Percentiles rank a stretch among this genome's conserved stretches.
Evolutionary conservation across 176 grass and related monocot genomes (phyloP).

Genomic region (Triticum turgidum): DNA sequence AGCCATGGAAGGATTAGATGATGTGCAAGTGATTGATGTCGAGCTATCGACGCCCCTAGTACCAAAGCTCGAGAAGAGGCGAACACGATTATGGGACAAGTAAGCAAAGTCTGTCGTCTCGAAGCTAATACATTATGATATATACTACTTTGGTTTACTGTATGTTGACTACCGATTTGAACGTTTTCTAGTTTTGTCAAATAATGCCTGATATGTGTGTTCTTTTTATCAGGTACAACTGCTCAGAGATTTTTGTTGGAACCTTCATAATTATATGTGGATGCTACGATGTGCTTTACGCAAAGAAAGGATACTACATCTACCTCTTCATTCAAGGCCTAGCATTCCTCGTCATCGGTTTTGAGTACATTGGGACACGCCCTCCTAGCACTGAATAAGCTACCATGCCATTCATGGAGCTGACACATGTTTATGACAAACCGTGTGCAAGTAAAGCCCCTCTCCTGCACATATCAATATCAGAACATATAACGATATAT

Average conservation of each 20-base stretch:
- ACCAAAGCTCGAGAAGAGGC: slow-evolving; percentile 50
- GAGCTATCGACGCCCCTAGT: slow-evolving; percentile 39
- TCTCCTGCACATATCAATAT: slow-evolving; percentile 14
- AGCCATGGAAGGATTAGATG: slow-evolving; percentile 33
- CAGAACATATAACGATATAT: not conserved
- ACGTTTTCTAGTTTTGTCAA: not conserved
- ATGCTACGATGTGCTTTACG: slow-evolving; percentile 56
- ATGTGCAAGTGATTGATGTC: slow-evolving; percentile 44
- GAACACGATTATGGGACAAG: slow-evolving; percentile 54
- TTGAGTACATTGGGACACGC: slow-evolving; percentile 63
- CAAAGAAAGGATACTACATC: slow-evolving; percentile 75
- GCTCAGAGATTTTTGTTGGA: slow-evolving; percentile 63
- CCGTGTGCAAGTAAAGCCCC: not conserved
- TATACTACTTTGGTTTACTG: not conserved
- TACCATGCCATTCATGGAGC: slow-evolving; percentile 7
- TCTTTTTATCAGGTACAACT: slow-evolving; percentile 60
- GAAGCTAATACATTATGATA: not conserved
- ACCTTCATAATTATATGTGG: slow-evolving; percentile 62
- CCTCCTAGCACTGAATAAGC: slow-evolving; percentile 42
- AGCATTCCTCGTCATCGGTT: slow-evolving; percentile 69
- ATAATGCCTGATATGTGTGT: not conserved
- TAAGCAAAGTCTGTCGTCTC: slow-evolving; percentile 27
- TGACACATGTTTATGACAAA: not conserved
- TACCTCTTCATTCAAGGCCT: slow-evolving; percentile 73
- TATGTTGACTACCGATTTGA: not conserved